phyloP scores from a whole-genome alignment of 2,329 filamentous ascomycete species.

The Eurotiales sp. region DNA sequence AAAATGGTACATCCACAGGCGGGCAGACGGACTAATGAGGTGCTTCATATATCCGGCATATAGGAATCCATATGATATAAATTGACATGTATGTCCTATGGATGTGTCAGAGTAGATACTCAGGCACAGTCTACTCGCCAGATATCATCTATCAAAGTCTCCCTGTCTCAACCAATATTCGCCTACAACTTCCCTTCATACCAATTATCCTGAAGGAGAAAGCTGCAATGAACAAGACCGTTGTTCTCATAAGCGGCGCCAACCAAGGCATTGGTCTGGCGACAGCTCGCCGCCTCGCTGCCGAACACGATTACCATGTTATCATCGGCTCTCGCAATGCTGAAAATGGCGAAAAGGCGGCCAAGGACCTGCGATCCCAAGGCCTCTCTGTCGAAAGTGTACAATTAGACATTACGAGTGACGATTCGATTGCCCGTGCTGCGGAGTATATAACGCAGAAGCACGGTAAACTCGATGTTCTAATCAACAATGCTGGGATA shows the following conservation, averaged over 20 bases:
- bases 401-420: slow-evolving; percentile 27
- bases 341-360: slow-evolving; percentile 8
- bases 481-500: slow-evolving; percentile 27
- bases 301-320: slow-evolving; percentile 13
- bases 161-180: too few species aligned
- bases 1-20: neutral
- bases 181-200: too few species aligned
- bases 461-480: slow-evolving; percentile 23
- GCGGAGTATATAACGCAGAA: slow-evolving; percentile 13
- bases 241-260: slow-evolving; percentile 14
- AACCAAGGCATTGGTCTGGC: slow-evolving; percentile 15
- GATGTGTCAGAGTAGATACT: too few species aligned
- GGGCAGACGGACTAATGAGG: too few species aligned
- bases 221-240: slow-evolving; percentile 4
- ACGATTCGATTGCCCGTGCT: slow-evolving; percentile 27
- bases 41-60: too few species aligned
- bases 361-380: slow-evolving; percentile 4
- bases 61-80: too few species aligned
- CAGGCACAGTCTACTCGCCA: too few species aligned
- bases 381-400: slow-evolving; percentile 9
- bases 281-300: slow-evolving; percentile 7
- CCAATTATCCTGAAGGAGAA: too few species aligned
- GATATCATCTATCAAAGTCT: too few species aligned
- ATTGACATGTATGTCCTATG: too few species aligned
- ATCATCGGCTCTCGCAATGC: slow-evolving; percentile 14